Percentiles rank a stretch among this genome's conserved stretches.
Evolutionary conservation across 805 yeast species (phyloP).

Genomic region (Sugiyamaella qingdaonensis): DNA sequence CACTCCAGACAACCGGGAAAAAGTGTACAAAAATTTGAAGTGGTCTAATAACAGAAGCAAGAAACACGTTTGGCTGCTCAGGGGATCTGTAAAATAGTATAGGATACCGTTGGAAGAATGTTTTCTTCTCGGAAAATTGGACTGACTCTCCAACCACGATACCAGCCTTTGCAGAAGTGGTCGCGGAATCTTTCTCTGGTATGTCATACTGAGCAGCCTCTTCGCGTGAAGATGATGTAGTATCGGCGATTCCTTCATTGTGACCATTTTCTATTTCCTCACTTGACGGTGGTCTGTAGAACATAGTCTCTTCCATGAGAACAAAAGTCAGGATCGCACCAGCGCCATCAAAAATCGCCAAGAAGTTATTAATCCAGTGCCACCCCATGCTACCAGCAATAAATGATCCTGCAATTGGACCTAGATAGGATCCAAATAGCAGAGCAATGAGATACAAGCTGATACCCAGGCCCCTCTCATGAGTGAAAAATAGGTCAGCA

Average conservation of each 20-base stretch:
- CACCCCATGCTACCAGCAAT: constrained; percentile 8
- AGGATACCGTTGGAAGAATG: constrained; percentile 2
- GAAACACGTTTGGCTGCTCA: constrained; percentile 5
- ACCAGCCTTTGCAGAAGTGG: not conserved
- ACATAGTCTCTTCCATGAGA: constrained; percentile 9
- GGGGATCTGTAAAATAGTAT: constrained; percentile 3
- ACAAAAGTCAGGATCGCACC: constrained; percentile 4
- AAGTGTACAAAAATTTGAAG: constrained; percentile 2
- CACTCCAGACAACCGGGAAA: constrained; percentile 16
- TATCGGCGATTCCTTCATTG: not conserved
- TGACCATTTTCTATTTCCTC: constrained; percentile 4
- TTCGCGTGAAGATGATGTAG: not conserved
- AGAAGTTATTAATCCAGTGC: constrained; percentile 8
- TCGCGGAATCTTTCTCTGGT: not conserved
- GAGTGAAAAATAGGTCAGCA: constrained; percentile 49
- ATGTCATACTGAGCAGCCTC: not conserved
- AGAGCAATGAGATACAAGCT: constrained; percentile 52
- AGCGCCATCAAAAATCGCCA: constrained; percentile 6
- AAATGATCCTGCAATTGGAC: constrained; percentile 49
- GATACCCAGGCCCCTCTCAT: constrained; percentile 47
- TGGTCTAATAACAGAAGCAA: constrained; percentile 4
- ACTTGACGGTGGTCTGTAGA: not conserved
- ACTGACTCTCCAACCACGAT: not conserved
- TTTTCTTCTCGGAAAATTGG: not conserved
- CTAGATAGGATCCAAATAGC: constrained; percentile 50